Evolutionary conservation across 306 rosid species (phyloP).

Genomic region (Purshia tridentata): DNA sequence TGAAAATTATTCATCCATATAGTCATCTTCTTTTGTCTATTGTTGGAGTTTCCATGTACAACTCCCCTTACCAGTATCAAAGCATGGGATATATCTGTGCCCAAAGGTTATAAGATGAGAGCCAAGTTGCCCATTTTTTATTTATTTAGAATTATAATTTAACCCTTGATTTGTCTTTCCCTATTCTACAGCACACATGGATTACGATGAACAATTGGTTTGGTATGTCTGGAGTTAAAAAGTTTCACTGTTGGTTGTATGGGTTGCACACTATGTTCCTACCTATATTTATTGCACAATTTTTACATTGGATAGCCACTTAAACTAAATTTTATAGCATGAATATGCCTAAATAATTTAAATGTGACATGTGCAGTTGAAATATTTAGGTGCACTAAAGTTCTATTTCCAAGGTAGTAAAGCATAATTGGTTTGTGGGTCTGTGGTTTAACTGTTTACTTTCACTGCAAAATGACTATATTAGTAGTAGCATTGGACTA

Average conservation of each 20-base stretch:
- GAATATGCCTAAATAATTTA: neutral
- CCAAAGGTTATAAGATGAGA: neutral
- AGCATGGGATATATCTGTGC: neutral
- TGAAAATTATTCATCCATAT: neutral
- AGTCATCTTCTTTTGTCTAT: neutral
- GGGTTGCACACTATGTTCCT: neutral
- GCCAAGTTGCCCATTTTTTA: neutral
- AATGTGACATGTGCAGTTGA: neutral
- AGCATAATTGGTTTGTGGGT: neutral
- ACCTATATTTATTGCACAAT: neutral
- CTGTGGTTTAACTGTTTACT: neutral
- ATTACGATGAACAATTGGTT: neutral
- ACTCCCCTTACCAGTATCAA: neutral
- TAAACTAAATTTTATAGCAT: neutral
- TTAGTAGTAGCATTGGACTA: neutral
- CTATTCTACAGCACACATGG: neutral
- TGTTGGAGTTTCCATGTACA: neutral
- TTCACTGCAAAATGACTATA: neutral
- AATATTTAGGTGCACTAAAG: neutral
- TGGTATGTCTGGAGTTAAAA: conserved; percentile 1
- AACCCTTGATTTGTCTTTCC: conserved; percentile 6
- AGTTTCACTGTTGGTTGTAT: neutral
- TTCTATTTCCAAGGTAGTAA: neutral
- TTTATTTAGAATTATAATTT: neutral
- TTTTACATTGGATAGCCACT: neutral